A percentile compares a stretch with the other conserved stretches of the same genome.
Conservation (phyloP, 345 rosid species). For the Acer yangbiense region DNA sequence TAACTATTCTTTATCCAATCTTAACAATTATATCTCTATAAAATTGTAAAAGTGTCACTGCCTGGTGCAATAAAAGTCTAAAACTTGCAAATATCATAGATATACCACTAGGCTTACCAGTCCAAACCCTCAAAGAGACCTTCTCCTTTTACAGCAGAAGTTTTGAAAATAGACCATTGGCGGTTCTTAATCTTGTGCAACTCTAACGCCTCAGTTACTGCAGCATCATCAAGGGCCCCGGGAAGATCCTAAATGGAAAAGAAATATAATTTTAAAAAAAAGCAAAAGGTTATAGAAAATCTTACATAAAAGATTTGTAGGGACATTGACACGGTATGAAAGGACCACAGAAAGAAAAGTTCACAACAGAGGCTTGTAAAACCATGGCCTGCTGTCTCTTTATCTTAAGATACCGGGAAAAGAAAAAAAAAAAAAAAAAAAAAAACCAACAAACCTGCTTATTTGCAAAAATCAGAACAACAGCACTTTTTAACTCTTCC, state of each 20-base stretch:
- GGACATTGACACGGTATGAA: background rate
- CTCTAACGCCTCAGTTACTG: conserved; percentile 68
- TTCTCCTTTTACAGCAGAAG: conserved; percentile 73
- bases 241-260: conserved; percentile 64
- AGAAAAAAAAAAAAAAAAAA: background rate
- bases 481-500: conserved; percentile 70
- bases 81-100: background rate
- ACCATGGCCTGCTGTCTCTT: background rate
- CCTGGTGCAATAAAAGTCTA: background rate
- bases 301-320: background rate
- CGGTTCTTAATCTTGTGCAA: conserved; percentile 71
- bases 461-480: conserved; percentile 67
- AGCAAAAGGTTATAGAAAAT: background rate
- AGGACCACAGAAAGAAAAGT: background rate
- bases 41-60: background rate
- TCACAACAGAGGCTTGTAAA: background rate
- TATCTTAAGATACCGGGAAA: background rate
- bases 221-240: conserved; percentile 73
- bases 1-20: no score
- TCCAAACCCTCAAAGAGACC: conserved; percentile 80
- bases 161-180: conserved; percentile 76
- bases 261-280: background rate
- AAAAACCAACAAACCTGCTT: conserved; percentile 52
- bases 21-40: background rate
- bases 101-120: conserved; percentile 47